Base-by-base conservation (phyloP, 768 basidiomycete species). In the Glaciozyma martinii region DNA sequence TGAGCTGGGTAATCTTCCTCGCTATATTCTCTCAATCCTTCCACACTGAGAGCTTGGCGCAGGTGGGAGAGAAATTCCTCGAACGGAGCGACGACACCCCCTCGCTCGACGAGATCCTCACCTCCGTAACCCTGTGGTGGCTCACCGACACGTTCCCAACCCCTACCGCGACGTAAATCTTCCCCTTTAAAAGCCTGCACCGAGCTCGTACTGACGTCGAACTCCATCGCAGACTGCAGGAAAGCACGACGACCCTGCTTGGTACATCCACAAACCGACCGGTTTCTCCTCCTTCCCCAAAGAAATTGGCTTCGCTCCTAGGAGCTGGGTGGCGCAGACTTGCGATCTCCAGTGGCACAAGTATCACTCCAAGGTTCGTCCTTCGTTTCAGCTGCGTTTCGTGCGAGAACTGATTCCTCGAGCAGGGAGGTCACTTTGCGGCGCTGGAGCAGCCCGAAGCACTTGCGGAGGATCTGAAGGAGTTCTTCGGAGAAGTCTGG, bases 51-150 rank as follows among this genome's bases (percentile, higher is more conserved):
- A 15, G 21, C 19, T 3, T 47, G 5, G 21, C 7, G 23, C 2
- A 27, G 65, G 66, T 74, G 32, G 69, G 59, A 21, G 71, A 74
- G 29, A 74, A 74, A 60, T 72, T 57, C 42, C 53, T 59, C 30
- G 69, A 67, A 27, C 72, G 73, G 73, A 65, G 68, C 8, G 72
- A 73, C 63, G 61, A 62, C 7, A 57, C 59, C 21, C 65, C 55
- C 4, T 49, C 67, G 43, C 13, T 66, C 25, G 67, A 71, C 57
- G 25, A 44, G 15, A 30, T 68, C 12, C 67, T 67, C 27, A 57
- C 56, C 9, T 61, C 60, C 49, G 54, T 53, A 18, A 66, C 67
- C 3, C 25, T 71, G n/a, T 65, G 63, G 58, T 71, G 63, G 66
- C 32, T 67, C 2, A 56, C 60, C 46, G 62, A 68, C 52, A 56